These are phyloP conservation scores for Ilex aquifolium DNA, from an alignment of 257 asterid species.

Conservation along the genomic window DNA sequence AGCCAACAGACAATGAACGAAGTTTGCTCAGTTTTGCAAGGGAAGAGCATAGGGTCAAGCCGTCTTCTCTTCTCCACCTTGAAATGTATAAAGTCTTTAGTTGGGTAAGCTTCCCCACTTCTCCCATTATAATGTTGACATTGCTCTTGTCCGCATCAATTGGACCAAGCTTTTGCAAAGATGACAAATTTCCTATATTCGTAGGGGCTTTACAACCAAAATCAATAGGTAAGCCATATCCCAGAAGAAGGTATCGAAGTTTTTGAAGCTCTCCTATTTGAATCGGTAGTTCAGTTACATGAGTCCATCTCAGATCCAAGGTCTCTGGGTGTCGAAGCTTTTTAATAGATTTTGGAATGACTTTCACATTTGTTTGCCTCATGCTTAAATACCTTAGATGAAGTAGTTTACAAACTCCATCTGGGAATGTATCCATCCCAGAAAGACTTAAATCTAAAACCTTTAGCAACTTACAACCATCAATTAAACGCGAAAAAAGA, in stretches of 20 bases:
- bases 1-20: background rate
- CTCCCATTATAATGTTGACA: too few species aligned
- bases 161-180: too few species aligned
- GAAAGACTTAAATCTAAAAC: slow-evolving; percentile 5
- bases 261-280: too few species aligned
- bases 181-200: too few species aligned
- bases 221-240: too few species aligned
- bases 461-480: background rate
- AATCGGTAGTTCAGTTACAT: too few species aligned
- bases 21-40: slow-evolving; percentile 9
- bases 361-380: background rate
- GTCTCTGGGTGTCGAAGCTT: background rate
- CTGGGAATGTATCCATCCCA: background rate
- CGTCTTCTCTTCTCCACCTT: slow-evolving; percentile 6
- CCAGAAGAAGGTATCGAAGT: too few species aligned
- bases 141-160: too few species aligned
- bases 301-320: too few species aligned
- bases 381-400: slow-evolving; percentile 3
- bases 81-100: background rate
- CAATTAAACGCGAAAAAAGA: too few species aligned
- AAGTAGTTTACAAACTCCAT: slow-evolving; percentile 3
- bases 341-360: slow-evolving; percentile 7
- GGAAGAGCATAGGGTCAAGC: background rate
- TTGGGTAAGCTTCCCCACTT: too few species aligned
- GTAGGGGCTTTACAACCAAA: too few species aligned